Evolutionary conservation across 495 filamentous ascomycete species (phyloP).

Genomic region (Mycothermus thermophilus): DNA sequence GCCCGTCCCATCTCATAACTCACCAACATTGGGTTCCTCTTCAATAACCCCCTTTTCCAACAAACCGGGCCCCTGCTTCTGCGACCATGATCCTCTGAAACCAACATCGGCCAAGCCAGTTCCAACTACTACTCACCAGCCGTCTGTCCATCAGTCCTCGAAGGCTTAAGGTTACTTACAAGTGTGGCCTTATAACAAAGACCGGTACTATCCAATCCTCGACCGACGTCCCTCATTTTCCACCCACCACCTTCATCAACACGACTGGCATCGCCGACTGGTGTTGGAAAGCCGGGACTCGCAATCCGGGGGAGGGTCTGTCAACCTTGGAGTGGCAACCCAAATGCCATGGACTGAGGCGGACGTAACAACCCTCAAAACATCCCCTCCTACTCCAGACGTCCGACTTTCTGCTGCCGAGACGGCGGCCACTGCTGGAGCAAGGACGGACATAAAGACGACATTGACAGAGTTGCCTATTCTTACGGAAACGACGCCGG

Average conservation of each 20-base stretch:
- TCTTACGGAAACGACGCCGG: too few species aligned
- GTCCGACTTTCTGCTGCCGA: slow-evolving; percentile 2
- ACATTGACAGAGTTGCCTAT: too few species aligned
- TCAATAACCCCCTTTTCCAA: slow-evolving; percentile 27
- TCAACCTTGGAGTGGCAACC: slow-evolving; percentile 27
- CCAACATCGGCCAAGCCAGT: slow-evolving; percentile 19
- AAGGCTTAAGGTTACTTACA: too few species aligned
- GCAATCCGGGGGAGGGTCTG: slow-evolving; percentile 8
- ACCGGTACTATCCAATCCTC: slow-evolving; percentile 22
- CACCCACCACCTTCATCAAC: slow-evolving; percentile 25
- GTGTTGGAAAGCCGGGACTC: slow-evolving; percentile 26
- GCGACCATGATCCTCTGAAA: too few species aligned
- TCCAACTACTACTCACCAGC: slow-evolving; percentile 31
- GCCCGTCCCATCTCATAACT: too few species aligned
- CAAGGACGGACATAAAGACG: not conserved
- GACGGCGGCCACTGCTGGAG: not conserved
- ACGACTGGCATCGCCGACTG: slow-evolving; percentile 28
- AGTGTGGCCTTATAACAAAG: slow-evolving; percentile 17
- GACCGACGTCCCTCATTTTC: slow-evolving; percentile 20
- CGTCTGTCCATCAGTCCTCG: slow-evolving; percentile 29
- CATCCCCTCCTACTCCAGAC: slow-evolving; percentile 23
- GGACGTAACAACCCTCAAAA: slow-evolving; percentile 23
- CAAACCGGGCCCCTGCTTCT: slow-evolving; percentile 18
- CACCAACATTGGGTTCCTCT: slow-evolving; percentile 23
- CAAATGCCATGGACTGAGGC: slow-evolving; percentile 28